Evolutionary conservation across 306 rosid genomes (phyloP).

Genomic region (Canavalia ensiformis): DNA sequence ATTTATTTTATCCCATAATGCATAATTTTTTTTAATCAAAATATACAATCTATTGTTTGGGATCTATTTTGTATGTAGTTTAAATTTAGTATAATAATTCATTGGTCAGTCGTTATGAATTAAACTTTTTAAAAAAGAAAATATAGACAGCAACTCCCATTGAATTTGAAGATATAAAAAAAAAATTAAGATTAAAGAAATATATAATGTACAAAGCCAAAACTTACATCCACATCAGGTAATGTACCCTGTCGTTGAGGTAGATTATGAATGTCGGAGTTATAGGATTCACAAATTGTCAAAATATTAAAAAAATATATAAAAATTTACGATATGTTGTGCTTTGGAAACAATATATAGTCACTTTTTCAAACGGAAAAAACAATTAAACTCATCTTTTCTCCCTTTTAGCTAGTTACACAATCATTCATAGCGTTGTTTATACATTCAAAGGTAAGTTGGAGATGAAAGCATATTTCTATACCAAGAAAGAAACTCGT

Average conservation of each 20-base stretch:
- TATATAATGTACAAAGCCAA: neutral
- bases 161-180: no score
- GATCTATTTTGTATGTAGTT: no score
- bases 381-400: neutral
- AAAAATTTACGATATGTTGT: neutral
- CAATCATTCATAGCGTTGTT: neutral
- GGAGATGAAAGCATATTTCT: conserved; percentile 7
- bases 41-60: no score
- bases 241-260: neutral
- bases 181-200: no score
- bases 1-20: no score
- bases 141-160: no score
- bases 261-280: conserved; percentile 25
- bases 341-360: conserved; percentile 34
- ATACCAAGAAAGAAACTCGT: conserved; percentile 34
- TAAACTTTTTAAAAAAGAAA: no score
- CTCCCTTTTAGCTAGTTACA: neutral
- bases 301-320: neutral
- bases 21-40: no score
- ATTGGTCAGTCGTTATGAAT: no score
- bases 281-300: conserved; percentile 20
- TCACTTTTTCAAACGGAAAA: neutral
- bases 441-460: neutral
- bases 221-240: conserved; percentile 44
- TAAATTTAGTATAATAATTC: no score